Conservation (phyloP, 2,329 filamentous ascomycete species). For the Berkeleyomyces basicola region DNA sequence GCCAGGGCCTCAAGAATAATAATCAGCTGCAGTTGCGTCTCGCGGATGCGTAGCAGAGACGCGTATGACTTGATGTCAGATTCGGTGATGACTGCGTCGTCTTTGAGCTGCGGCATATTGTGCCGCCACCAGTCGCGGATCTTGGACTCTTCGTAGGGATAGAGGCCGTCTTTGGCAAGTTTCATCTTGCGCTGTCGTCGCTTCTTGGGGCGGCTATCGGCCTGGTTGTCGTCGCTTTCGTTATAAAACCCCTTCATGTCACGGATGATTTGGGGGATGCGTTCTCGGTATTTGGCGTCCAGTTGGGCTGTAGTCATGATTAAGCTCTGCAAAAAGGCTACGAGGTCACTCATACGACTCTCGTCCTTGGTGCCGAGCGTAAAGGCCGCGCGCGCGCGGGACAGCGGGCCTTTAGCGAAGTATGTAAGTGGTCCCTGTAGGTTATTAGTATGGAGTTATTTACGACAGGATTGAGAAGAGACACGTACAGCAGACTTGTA, state of each 20-base stretch:
- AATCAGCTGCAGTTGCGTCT: constrained; percentile 69
- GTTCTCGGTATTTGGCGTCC: constrained; percentile 67
- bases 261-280: constrained; percentile 43
- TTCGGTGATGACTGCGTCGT: constrained; percentile 28
- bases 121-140: constrained; percentile 55
- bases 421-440: constrained; percentile 58
- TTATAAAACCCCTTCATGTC: constrained; percentile 39
- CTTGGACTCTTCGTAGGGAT: constrained; percentile 46
- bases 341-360: constrained; percentile 44
- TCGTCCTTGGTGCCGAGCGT: constrained; percentile 44
- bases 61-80: constrained; percentile 44
- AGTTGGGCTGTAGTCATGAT: constrained; percentile 50
- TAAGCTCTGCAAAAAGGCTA: constrained; percentile 51
- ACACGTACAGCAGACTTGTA: constrained; percentile 44
- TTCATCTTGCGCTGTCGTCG: constrained; percentile 47
- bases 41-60: constrained; percentile 52
- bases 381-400: constrained; percentile 55
- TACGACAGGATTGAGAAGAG: not conserved
- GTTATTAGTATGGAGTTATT: constrained; percentile 16
- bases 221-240: constrained; percentile 28
- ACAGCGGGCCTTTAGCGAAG: constrained; percentile 68
- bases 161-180: constrained; percentile 51
- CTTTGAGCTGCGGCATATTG: constrained; percentile 33
- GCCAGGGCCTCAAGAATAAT: constrained; percentile 62
- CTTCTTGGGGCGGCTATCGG: constrained; percentile 25